These are phyloP conservation scores for Periconia macrospinosa DNA, from an alignment of 2,329 filamentous ascomycete genomes.

Conservation along the genomic window DNA sequence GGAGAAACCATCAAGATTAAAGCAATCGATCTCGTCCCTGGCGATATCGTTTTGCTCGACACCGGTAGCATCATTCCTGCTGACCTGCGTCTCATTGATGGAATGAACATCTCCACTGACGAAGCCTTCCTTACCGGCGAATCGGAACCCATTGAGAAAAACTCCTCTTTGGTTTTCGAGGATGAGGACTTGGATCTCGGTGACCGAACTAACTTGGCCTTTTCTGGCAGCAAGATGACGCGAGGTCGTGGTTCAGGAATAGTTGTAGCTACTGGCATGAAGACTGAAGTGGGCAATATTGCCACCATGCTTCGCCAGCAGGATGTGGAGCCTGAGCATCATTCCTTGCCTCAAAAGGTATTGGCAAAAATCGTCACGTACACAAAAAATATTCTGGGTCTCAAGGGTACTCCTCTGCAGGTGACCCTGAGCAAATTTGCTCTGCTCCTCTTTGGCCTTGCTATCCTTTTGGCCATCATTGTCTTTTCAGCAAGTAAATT, in stretches of 20 bases:
- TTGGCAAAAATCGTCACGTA: slow-evolving; percentile 37
- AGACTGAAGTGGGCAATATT: slow-evolving; percentile 75
- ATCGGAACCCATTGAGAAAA: slow-evolving; percentile 70
- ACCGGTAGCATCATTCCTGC: slow-evolving; percentile 67
- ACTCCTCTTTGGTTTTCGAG: slow-evolving; percentile 56
- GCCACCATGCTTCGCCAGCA: slow-evolving; percentile 67
- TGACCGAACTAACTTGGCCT: slow-evolving; percentile 71
- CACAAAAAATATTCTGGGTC: slow-evolving; percentile 60
- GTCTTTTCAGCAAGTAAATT: slow-evolving; percentile 65
- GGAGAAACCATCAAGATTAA: slow-evolving; percentile 40
- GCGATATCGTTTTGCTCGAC: slow-evolving; percentile 43
- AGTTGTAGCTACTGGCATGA: slow-evolving; percentile 71
- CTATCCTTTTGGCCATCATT: slow-evolving; percentile 69
- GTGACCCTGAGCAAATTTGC: slow-evolving; percentile 85
- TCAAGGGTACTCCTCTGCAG: slow-evolving; percentile 81
- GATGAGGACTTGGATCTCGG: slow-evolving; percentile 57
- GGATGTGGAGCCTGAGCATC: slow-evolving; percentile 53
- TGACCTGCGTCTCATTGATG: slow-evolving; percentile 64
- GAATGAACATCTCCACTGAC: slow-evolving; percentile 75
- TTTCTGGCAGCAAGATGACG: slow-evolving; percentile 72
- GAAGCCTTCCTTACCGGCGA: slow-evolving; percentile 76
- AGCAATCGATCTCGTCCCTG: slow-evolving; percentile 42
- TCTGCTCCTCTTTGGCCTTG: slow-evolving; percentile 75
- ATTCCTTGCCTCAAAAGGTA: slow-evolving; percentile 43
- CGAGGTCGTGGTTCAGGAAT: slow-evolving; percentile 70